phyloP scores from a whole-genome alignment of 179 eudicot species.

The Corrigiola litoralis region DNA sequence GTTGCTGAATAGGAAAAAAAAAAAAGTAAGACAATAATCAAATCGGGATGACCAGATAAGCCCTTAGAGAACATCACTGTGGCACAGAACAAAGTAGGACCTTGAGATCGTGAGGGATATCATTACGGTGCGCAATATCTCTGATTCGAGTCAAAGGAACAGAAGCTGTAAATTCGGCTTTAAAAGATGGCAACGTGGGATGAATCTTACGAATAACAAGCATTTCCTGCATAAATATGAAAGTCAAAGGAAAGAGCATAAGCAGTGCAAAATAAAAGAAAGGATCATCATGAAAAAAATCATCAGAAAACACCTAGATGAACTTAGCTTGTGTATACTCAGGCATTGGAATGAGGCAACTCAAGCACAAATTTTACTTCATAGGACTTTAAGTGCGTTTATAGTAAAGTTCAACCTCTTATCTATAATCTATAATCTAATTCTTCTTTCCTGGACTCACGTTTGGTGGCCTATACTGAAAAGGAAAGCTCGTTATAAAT shows the following conservation, averaged over 20 bases:
- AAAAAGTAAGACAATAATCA: background rate
- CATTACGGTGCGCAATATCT: conserved; percentile 92
- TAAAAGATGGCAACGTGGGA: conserved; percentile 93
- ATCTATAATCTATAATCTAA: background rate
- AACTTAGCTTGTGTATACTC: background rate
- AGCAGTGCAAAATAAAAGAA: background rate
- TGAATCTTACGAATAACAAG: conserved; percentile 94
- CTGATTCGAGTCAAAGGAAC: conserved; percentile 96
- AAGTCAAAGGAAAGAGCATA: conserved; percentile 8
- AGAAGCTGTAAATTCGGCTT: conserved; percentile 95
- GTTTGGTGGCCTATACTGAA: background rate
- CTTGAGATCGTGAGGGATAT: conserved; percentile 97
- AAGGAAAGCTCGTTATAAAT: background rate
- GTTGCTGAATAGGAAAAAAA: conserved; percentile 55
- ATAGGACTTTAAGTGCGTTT: background rate
- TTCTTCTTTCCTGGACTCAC: background rate
- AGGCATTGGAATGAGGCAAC: background rate
- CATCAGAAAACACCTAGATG: background rate
- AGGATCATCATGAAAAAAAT: background rate
- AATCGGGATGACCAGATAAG: background rate
- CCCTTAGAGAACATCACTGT: background rate
- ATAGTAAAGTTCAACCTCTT: background rate
- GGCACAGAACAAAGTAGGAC: conserved; percentile 30
- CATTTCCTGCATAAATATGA: conserved; percentile 52
- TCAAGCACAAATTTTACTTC: background rate